Percentiles rank a stretch among this genome's conserved stretches.
These are phyloP conservation scores for Scutellaria galericulata DNA, from an alignment of 257 asterid genomes.

Conservation along the genomic window DNA sequence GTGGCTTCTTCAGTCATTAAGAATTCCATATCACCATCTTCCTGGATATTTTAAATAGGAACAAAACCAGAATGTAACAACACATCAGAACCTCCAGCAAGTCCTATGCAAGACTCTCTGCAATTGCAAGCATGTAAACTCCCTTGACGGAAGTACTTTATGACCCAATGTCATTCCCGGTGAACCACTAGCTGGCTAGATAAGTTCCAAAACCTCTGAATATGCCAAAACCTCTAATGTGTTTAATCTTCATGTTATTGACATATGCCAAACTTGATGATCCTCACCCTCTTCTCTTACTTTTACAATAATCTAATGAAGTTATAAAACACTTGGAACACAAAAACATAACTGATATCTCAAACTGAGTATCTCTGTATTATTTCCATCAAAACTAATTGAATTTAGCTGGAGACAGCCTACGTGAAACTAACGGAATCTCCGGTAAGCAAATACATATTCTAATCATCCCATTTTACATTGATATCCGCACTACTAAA, in stretches of 20 bases:
- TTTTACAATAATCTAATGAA: conserved; percentile 6
- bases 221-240: background rate
- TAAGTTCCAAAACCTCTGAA: too few relatives aligned
- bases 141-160: background rate
- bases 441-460: background rate
- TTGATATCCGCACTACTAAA: conserved; percentile 31
- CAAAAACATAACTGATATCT: conserved; percentile 11
- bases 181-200: background rate
- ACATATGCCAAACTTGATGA: conserved; percentile 8
- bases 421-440: conserved; percentile 10
- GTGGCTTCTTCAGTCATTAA: background rate
- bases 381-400: conserved; percentile 10
- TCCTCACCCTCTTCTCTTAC: background rate
- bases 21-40: background rate
- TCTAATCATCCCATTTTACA: conserved; percentile 14
- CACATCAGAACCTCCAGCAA: conserved; percentile 30
- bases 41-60: conserved; percentile 11
- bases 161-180: conserved; percentile 1
- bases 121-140: conserved; percentile 11
- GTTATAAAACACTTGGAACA: conserved; percentile 3
- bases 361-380: conserved; percentile 23
- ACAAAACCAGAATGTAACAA: conserved; percentile 34
- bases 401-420: conserved; percentile 15
- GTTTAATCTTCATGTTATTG: background rate
- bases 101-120: conserved; percentile 30